phyloP scores from a whole-genome alignment of 1,284 basidiomycete species.

The Neotropicomus parvogracilis region DNA sequence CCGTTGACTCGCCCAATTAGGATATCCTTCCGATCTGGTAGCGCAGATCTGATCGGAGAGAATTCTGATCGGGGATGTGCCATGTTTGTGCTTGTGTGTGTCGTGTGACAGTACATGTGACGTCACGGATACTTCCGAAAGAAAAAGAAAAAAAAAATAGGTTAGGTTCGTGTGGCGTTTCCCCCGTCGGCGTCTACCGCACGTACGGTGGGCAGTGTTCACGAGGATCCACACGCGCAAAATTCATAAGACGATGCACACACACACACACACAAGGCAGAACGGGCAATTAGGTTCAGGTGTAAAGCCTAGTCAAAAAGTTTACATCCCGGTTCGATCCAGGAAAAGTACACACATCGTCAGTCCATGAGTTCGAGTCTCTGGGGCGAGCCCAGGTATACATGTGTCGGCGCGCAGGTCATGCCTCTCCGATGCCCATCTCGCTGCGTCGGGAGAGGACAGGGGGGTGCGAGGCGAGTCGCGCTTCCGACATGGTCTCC shows the following conservation, averaged over 20 bases:
- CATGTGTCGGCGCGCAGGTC: neutral
- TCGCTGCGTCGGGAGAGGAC: conserved; percentile 20
- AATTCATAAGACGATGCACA: too few species aligned
- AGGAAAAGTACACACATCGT: conserved; percentile 25
- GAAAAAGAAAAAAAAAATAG: neutral
- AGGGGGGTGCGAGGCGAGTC: conserved; percentile 19
- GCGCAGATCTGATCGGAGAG: conserved; percentile 31
- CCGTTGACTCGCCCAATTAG: conserved; percentile 18
- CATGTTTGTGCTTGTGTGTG: conserved; percentile 23
- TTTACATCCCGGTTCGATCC: conserved; percentile 18
- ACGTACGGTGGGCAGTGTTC: conserved; percentile 5
- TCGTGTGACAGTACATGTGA: conserved; percentile 24
- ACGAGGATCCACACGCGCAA: conserved; percentile 14
- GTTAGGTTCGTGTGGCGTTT: conserved; percentile 33
- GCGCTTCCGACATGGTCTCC: conserved; percentile 29
- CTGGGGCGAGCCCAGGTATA: neutral
- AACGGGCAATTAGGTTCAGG: neutral
- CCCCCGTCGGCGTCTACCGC: conserved; percentile 19
- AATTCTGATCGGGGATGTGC: conserved; percentile 35
- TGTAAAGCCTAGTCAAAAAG: conserved; percentile 12
- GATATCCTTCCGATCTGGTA: conserved; percentile 20
- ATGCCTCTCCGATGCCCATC: conserved; percentile 13
- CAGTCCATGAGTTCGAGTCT: conserved; percentile 9
- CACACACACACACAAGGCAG: conserved; percentile 2
- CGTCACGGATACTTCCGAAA: conserved; percentile 16